Base-by-base conservation (phyloP, 139 green algal genomes). In the Coelastrella sp. region DNA sequence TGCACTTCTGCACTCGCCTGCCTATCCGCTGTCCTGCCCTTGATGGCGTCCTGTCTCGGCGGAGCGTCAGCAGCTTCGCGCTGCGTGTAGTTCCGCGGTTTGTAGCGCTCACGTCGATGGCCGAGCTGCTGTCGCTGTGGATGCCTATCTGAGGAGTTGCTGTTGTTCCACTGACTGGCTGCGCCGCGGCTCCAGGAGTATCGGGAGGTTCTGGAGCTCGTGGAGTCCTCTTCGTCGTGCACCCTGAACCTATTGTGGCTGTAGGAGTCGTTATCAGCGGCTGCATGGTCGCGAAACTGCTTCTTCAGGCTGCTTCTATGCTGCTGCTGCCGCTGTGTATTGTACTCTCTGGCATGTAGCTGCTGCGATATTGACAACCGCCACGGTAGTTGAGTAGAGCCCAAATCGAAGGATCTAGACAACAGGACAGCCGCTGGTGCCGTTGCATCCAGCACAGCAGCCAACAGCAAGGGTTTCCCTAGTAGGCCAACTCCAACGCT, bases 401-500 rank as follows among this genome's bases (percentile, higher is more conserved):
- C 61, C 7, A 76, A 8, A 32, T 11, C 13, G 13, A 87, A 76
- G 4, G 61, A 75, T 13, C n/a, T 60, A 4, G 56, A 71, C 60
- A 87, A 61, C 60, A 87, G 61, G 10, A 61, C 4, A 78, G 66
- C 83, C 54, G 64, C 83, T 17, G 83, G 32, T 61, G 66, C 66
- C 54, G 81, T 14, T 71, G 17, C 16, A 17, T 76, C 68, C 2
- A 23, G 8, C 17, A 23, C 68, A 76, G 68, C 68, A 76, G 68
- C 68, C 68, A 76, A 47, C 68, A 17, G 5, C 7, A 6, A 22
- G 14, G 16, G 2, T 3, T 22, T 76, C 7, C 68, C 16, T 17
- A 76, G 68, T 17, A 76, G 68, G 16, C 68, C 68, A 20, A 75
- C 14, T 14, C 68, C 68, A 17, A 10, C 22, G 68, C 22, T 76